These are phyloP conservation scores for Lepiota subincarnata DNA, from an alignment of 768 basidiomycete species.

Conservation along the genomic window DNA sequence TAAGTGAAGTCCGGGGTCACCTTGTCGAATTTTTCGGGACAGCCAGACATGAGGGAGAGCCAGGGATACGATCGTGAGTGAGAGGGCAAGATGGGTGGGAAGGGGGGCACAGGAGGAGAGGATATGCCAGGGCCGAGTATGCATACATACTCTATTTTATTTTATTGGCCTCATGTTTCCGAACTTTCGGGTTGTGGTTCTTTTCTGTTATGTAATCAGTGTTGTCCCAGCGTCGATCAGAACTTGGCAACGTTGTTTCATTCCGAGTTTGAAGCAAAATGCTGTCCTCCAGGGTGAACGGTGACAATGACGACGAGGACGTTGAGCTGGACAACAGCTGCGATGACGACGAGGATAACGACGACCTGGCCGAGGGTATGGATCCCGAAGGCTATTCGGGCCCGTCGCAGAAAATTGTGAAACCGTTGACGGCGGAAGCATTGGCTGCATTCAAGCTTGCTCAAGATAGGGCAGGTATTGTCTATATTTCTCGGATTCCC, in stretches of 20 bases:
- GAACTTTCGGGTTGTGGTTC: neutral
- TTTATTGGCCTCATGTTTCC: neutral
- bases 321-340: neutral
- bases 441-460: slow-evolving; percentile 70
- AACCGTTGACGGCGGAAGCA: slow-evolving; percentile 72
- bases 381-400: slow-evolving; percentile 57
- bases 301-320: slow-evolving; percentile 2
- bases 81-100: neutral
- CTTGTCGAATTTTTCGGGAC: slow-evolving; percentile 1
- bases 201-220: neutral
- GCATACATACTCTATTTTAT: no score
- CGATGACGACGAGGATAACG: slow-evolving; percentile 22
- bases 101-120: neutral
- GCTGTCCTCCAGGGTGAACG: neutral
- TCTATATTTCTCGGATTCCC: slow-evolving; percentile 95
- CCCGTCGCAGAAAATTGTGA: slow-evolving; percentile 48
- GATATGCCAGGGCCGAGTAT: neutral
- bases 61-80: neutral
- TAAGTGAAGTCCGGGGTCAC: neutral
- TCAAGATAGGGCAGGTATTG: slow-evolving; percentile 75
- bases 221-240: neutral
- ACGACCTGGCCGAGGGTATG: slow-evolving; percentile 44
- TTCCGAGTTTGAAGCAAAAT: no score
- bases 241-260: neutral
- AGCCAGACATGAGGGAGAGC: neutral